These are phyloP conservation scores for Dichomitus squalens DNA, from an alignment of 1,284 basidiomycete genomes.

Conservation along the genomic window DNA sequence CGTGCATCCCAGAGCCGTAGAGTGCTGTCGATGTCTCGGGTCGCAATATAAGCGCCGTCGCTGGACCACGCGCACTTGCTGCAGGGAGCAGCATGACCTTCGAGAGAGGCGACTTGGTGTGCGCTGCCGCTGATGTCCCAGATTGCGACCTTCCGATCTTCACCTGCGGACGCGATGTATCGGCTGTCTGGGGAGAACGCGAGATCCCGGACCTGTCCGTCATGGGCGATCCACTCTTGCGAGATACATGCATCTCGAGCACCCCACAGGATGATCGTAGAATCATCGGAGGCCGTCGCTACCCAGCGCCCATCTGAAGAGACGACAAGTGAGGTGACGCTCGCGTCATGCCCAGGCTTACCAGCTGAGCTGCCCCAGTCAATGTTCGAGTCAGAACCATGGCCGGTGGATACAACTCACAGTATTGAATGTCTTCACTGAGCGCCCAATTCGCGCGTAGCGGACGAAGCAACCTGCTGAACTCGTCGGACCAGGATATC, in stretches of 20 bases:
- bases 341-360: background rate
- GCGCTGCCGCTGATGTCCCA: background rate
- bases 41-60: too few species aligned
- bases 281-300: background rate
- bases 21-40: too few species aligned
- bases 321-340: background rate
- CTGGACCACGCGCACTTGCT: too few species aligned
- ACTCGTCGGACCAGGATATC: too few species aligned
- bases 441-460: too few species aligned
- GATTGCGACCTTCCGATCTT: background rate
- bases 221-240: background rate
- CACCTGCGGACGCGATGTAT: background rate
- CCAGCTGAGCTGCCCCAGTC: too few species aligned
- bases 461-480: too few species aligned
- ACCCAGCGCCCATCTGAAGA: background rate
- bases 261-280: background rate
- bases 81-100: background rate
- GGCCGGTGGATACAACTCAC: too few species aligned
- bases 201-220: background rate
- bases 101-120: too few species aligned
- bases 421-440: too few species aligned
- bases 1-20: too few species aligned
- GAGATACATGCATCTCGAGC: background rate
- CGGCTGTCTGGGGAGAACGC: background rate
- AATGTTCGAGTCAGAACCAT: too few species aligned